A percentile compares a stretch with the other conserved stretches of the same genome.
These are phyloP conservation scores for Phanerochaete carnosa DNA, from an alignment of 768 basidiomycete species.

Conservation along the genomic window DNA sequence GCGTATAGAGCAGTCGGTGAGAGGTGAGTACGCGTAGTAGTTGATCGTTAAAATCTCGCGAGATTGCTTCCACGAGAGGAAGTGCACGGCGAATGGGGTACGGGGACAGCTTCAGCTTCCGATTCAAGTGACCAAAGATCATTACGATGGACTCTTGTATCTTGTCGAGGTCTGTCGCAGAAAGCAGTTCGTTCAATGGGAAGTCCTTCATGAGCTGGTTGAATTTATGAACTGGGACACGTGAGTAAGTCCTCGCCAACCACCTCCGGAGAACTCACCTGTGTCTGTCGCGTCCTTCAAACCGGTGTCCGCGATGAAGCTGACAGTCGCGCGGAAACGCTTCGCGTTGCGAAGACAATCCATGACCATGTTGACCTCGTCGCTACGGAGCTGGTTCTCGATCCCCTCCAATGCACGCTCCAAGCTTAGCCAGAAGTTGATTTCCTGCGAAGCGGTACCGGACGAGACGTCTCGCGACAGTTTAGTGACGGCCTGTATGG, in stretches of 20 bases:
- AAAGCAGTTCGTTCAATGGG: conserved; percentile 92
- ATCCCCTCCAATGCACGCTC: conserved; percentile 93
- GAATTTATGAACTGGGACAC: conserved; percentile 83
- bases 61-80: conserved; percentile 97
- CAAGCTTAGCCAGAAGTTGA: conserved; percentile 98
- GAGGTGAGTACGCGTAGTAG: conserved; percentile 87
- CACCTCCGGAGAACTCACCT: conserved; percentile 42
- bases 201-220: conserved; percentile 99
- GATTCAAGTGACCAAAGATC: conserved; percentile 92
- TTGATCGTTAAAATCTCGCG: conserved; percentile 95
- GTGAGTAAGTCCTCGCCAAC: background rate
- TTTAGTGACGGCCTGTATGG: conserved; percentile 95
- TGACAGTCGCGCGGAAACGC: conserved; percentile 94
- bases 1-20: conserved; percentile 88
- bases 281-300: conserved; percentile 90
- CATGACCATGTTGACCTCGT: conserved; percentile 90
- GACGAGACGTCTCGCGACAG: conserved; percentile 90
- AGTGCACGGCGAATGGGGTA: conserved; percentile 96
- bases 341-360: conserved; percentile 95
- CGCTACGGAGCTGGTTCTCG: conserved; percentile 85
- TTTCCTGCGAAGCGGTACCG: conserved; percentile 96
- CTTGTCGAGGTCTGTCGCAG: conserved; percentile 94
- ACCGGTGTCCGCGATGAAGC: conserved; percentile 97
- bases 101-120: conserved; percentile 92
- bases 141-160: conserved; percentile 84